A percentile compares a stretch with the other conserved stretches of the same genome.
Conservation (phyloP, 768 basidiomycete species). For the Leccinellum luteum region DNA sequence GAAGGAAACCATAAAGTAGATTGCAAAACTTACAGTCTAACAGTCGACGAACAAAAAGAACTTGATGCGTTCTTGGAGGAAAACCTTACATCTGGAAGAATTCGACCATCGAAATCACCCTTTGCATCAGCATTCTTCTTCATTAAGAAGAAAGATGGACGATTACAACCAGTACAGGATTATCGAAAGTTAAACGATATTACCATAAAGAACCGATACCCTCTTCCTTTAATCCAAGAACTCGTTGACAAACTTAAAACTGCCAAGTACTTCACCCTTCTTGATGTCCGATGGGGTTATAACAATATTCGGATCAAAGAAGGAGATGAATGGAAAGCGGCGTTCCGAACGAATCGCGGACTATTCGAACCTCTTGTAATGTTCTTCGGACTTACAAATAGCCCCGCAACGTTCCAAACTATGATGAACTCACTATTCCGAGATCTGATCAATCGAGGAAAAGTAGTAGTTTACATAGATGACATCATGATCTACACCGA, state of each 20-base stretch:
- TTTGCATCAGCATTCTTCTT: not conserved
- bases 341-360: not conserved
- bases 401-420: not conserved
- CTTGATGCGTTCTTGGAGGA: too few relatives aligned
- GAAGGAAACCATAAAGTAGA: too few relatives aligned
- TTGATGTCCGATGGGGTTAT: not conserved
- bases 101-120: too few relatives aligned
- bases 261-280: fast-evolving
- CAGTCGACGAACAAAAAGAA: too few relatives aligned
- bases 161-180: not conserved
- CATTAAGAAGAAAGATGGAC: not conserved
- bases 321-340: not conserved
- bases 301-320: not conserved
- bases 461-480: too few relatives aligned
- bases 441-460: too few relatives aligned
- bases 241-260: not conserved
- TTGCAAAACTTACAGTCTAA: too few relatives aligned
- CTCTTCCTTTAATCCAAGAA: not conserved
- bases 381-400: not conserved
- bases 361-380: fast-evolving
- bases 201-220: not conserved
- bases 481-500: too few relatives aligned
- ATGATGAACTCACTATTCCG: not conserved
- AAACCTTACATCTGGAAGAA: too few relatives aligned
- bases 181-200: not conserved